Evolutionary conservation across 805 yeast genomes (phyloP).

Genomic region (Ogataea methanolica): DNA sequence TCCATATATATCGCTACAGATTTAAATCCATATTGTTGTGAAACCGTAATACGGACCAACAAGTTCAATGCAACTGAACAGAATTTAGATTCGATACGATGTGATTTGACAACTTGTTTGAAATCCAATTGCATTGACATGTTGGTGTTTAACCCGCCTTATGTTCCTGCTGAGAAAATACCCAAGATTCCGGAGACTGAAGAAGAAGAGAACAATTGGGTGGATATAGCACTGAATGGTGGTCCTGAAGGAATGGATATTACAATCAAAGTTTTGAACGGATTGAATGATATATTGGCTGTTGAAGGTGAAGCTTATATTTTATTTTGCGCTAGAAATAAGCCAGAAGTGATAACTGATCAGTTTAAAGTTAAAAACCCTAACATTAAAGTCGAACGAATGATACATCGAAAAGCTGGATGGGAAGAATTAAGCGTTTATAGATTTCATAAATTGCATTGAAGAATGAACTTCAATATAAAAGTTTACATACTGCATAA

Average conservation of each 20-base stretch:
- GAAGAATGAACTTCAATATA: neutral
- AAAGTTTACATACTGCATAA: too few species aligned
- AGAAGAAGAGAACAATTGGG: constrained; percentile 59
- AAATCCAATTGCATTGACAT: constrained; percentile 52
- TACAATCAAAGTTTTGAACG: constrained; percentile 59
- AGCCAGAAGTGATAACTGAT: constrained; percentile 58
- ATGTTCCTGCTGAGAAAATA: constrained; percentile 81
- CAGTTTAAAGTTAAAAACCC: constrained; percentile 33
- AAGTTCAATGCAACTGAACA: constrained; percentile 14
- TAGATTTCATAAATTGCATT: constrained; percentile 41
- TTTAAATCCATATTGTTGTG: constrained; percentile 73
- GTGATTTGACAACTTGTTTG: constrained; percentile 52
- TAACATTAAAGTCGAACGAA: constrained; percentile 48
- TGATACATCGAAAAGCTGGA: constrained; percentile 78
- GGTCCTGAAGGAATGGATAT: constrained; percentile 89
- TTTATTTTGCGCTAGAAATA: constrained; percentile 86
- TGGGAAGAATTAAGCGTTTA: constrained; percentile 89
- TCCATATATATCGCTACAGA: constrained; percentile 68
- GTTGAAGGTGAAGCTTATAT: constrained; percentile 75
- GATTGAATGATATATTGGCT: constrained; percentile 49
- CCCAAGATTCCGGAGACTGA: constrained; percentile 50
- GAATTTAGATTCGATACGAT: constrained; percentile 47
- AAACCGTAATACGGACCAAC: constrained; percentile 41
- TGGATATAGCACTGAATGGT: constrained; percentile 86
- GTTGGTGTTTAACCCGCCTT: constrained; percentile 90